phyloP scores from a whole-genome alignment of 768 basidiomycete species.

The Mycena galericulata region DNA sequence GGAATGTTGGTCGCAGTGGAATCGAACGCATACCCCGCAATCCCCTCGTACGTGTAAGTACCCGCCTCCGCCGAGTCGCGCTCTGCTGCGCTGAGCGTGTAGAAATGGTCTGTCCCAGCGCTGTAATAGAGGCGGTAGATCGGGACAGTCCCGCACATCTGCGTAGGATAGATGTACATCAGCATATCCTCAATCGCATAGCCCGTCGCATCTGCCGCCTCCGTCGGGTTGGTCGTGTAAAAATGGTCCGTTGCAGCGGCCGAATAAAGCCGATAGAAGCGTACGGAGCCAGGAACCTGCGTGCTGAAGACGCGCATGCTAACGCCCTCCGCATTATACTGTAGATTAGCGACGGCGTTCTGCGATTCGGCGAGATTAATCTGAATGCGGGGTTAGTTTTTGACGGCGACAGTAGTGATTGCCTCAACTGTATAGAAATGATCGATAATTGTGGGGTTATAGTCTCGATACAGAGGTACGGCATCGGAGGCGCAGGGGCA shows the following conservation, averaged over 20 bases:
- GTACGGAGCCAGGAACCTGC: slow-evolving; percentile 1
- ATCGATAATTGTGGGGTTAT: neutral
- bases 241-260: neutral
- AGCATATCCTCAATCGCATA: neutral
- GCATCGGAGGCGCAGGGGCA: neutral
- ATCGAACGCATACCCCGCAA: neutral
- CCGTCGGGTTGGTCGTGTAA: slow-evolving; percentile 1
- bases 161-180: slow-evolving; percentile 3
- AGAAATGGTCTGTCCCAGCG: neutral
- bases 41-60: neutral
- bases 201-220: neutral
- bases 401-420: neutral
- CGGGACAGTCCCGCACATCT: slow-evolving; percentile 4
- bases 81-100: neutral
- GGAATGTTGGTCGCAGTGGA: too few relatives aligned
- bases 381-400: too few relatives aligned
- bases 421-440: neutral
- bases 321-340: neutral
- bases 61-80: neutral
- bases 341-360: too few relatives aligned
- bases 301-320: neutral
- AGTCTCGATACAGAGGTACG: neutral
- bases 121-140: neutral
- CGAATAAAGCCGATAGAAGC: neutral
- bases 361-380: neutral